Evolutionary conservation across 192 early-diverging fungal species (phyloP), one percentile per base, ranked within the genome.

Genomic region (Gryganskiella cystojenkinii): DNA sequence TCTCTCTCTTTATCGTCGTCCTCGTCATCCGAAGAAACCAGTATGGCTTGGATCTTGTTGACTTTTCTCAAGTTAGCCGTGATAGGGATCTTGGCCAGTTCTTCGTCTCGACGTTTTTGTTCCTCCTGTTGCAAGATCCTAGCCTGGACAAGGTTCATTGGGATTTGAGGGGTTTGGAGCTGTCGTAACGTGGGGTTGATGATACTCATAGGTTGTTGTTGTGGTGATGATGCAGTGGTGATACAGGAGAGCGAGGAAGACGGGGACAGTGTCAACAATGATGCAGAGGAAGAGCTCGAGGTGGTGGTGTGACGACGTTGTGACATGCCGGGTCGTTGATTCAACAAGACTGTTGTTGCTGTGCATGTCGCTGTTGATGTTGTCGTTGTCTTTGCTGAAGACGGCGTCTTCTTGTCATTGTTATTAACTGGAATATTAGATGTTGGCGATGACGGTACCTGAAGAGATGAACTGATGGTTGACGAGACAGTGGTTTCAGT

Each of bases 31-130:
- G 37, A 40, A 30, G 67, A 61, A 19, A 78, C 46, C 0, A 78
- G n/a, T 1, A 78, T 60, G 0, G 74, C 74, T 34, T 78, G 74
- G 45, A 78, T 69, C 66, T 78, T 78, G 34, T 78, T 78, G 9
- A 78, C 74, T 22, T 54, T 57, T 5, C 74, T 17, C 33, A 78
- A 19, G 56, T 78, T 78, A 20, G 74, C 74, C 6, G 74, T 78
- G 37, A 78, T 78, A 8, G 74, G 74, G 34, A 78, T 78, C 61
- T 78, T 78, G 22, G 74, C 74, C 46, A 78, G 30, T 31, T 78
- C 74, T 31, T 78, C 74, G 0, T 57, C 51, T 17, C 28, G 63
- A 1, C 66, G 65, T 22, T 59, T 63, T 20, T 78, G 33, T 42
- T 69, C 74, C 25, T 78, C 74, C 33, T 62, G 74, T 27, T 78